Conservation (phyloP, 352 stramenopile genomes). For the Thraustochytrium sp. region DNA sequence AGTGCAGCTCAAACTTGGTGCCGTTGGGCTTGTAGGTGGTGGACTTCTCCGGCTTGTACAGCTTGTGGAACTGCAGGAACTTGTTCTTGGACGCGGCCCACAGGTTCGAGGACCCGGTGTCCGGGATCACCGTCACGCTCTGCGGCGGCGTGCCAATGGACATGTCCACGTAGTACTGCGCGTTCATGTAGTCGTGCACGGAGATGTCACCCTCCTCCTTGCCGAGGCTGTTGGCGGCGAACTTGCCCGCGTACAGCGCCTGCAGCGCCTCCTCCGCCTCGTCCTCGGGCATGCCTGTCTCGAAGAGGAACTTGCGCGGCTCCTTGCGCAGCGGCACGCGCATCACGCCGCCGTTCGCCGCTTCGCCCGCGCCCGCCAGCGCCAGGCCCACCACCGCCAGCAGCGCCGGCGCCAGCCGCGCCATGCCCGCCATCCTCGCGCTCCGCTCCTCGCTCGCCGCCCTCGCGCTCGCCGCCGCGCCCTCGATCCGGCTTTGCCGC, state of each 20-base stretch:
- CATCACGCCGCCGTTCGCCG: neutral
- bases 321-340: neutral
- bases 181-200: constrained; percentile 45
- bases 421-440: no score
- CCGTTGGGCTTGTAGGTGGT: constrained; percentile 67
- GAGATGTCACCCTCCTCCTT: constrained; percentile 22
- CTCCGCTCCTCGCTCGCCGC: no score
- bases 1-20: constrained; percentile 87
- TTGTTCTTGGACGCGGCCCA: constrained; percentile 73
- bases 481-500: no score
- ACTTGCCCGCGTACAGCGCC: neutral
- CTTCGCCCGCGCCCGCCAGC: neutral
- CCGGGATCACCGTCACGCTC: constrained; percentile 89
- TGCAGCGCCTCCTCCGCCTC: neutral
- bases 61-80: constrained; percentile 43
- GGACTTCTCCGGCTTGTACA: constrained; percentile 46
- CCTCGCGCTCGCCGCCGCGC: no score
- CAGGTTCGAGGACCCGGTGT: constrained; percentile 92
- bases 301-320: constrained; percentile 10
- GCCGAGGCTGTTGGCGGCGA: neutral
- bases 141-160: constrained; percentile 80
- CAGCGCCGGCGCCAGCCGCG: no score
- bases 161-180: constrained; percentile 61
- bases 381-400: neutral
- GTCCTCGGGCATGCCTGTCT: neutral